Evolutionary conservation across 2,329 filamentous ascomycete species (phyloP), one percentile per base, ranked within the genome.

Genomic region (Xylariaceae sp.): DNA sequence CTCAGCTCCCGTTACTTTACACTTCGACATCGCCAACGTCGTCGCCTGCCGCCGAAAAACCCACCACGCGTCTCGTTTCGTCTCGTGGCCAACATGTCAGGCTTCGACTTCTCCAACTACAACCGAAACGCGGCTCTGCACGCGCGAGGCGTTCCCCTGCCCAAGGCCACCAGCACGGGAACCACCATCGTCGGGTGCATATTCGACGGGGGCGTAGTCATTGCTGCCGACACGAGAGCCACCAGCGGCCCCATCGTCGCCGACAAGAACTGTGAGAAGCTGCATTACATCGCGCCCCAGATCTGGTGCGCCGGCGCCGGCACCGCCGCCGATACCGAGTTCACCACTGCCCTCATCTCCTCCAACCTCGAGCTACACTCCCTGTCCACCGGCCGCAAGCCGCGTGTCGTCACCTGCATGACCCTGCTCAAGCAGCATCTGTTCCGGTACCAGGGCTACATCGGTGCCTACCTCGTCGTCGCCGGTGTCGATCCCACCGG

Each of bases 211-310:
- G 92, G 93, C 49, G 92, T 98, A 40, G 92, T 98, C 61, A 96
- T 98, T 64, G 92, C 92, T 44, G 92, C 92, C 68, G 92, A 98
- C 67, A 98, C 92, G 47, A 80, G 92, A 76, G 92, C 92, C 45
- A 98, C 92, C 29, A 93, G 85, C 46, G 92, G 92, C 22, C 89
- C 92, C 49, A 98, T 98, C 65, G 92, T 98, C 51, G 93, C 93
- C 64, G 92, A 98, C 77, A 98, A 98, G 86, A 98, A 98, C 76
- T 96, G 92, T 72, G 90, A 98, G 70, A 98, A 98, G 72, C 80
- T 98, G 46, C 92, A 98, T 70, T 98, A 93, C 73, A 98, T 98
- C 62, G 75, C 92, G 27, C 90, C 92, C 39, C 88, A 95, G 64
- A 98, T 98, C 65, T 98, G 92, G 92, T 98, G 92, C 66, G 92